Evolutionary conservation across 768 basidiomycete genomes (phyloP).

Genomic region (Psilocybe cubensis): DNA sequence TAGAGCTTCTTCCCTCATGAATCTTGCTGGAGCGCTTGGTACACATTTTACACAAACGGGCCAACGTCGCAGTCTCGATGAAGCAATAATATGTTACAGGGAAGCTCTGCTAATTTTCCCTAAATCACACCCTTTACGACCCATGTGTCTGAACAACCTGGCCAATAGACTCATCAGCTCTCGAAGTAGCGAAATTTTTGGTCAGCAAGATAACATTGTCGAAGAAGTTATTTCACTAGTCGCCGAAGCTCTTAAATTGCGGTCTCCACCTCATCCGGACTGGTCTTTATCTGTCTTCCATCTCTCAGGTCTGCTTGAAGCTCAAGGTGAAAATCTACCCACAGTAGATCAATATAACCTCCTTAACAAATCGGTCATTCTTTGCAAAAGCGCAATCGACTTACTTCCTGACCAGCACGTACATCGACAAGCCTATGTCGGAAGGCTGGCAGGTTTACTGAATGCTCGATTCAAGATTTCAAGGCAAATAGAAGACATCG

Average conservation of each 20-base stretch:
- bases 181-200: neutral
- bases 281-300: neutral
- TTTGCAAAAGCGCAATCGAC: neutral
- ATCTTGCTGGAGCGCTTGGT: neutral
- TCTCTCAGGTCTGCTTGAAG: neutral
- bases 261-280: neutral
- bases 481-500: neutral
- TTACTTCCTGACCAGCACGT: neutral
- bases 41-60: neutral
- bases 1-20: neutral
- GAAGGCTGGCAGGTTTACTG: conserved; percentile 6
- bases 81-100: neutral
- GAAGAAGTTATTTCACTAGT: neutral
- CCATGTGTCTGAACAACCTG: neutral
- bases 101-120: neutral
- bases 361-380: neutral
- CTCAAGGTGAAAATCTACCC: neutral
- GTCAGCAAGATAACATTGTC: neutral
- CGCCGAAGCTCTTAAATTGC: neutral
- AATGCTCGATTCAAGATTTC: neutral
- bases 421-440: neutral
- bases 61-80: neutral
- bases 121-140: neutral
- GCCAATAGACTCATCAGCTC: neutral
- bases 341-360: neutral